Conservation (phyloP, 179 eudicot species). For the Beta lomatogona region DNA sequence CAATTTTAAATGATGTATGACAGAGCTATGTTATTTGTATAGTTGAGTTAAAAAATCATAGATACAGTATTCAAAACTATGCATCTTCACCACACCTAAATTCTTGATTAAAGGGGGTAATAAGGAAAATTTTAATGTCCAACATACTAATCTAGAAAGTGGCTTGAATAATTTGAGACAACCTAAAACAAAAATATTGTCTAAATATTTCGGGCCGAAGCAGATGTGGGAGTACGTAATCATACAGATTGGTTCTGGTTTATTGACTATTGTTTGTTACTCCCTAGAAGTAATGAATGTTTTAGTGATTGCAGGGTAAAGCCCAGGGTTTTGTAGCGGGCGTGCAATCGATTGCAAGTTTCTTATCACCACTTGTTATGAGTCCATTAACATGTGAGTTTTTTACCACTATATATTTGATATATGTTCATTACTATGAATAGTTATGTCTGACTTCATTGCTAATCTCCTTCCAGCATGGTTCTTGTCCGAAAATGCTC, state of each 20-base stretch:
- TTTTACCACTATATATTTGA: not conserved
- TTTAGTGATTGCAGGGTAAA: slow-evolving; percentile 55
- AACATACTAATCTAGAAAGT: too few relatives aligned
- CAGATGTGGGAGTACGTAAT: not conserved
- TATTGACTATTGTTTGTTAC: not conserved
- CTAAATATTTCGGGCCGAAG: not conserved
- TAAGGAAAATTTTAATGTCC: too few relatives aligned
- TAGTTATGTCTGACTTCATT: slow-evolving; percentile 3
- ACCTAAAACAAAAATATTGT: not conserved
- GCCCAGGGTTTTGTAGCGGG: slow-evolving; percentile 85
- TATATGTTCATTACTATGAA: not conserved
- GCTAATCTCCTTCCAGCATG: slow-evolving; percentile 50
- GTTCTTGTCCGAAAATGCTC: slow-evolving; percentile 75
- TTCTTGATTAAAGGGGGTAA: too few relatives aligned
- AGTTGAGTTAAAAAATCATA: not conserved
- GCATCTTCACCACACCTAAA: too few relatives aligned
- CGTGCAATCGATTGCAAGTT: slow-evolving; percentile 71
- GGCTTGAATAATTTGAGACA: too few relatives aligned
- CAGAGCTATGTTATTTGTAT: not conserved
- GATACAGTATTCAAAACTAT: too few relatives aligned
- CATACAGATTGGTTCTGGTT: too few relatives aligned
- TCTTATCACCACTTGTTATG: slow-evolving; percentile 81
- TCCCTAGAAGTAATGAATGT: not conserved
- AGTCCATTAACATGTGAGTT: slow-evolving; percentile 83
- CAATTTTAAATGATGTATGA: not conserved